These are phyloP conservation scores for Hemerocallis citrina DNA, from an alignment of 106 monocot genomes.

Conservation along the genomic window DNA sequence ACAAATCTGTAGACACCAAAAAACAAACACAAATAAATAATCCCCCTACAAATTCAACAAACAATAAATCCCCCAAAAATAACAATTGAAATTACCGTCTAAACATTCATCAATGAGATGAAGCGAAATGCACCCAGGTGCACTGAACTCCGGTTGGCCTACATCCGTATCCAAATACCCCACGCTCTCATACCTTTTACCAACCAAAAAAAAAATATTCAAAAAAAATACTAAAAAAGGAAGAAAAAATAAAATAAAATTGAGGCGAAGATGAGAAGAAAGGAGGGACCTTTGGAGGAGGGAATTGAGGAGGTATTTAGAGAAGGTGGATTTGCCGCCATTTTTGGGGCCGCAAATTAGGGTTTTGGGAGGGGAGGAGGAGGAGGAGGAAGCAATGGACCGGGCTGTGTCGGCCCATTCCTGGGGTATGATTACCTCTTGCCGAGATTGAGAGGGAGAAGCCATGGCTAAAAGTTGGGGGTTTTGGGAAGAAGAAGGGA, in stretches of 20 bases:
- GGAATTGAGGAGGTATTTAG: constrained; percentile 57
- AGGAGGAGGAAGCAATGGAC: constrained; percentile 8
- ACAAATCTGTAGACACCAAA: too few species aligned
- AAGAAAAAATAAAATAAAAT: neutral
- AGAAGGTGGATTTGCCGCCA: constrained; percentile 87
- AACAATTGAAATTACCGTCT: constrained; percentile 18
- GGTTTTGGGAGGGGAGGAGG: constrained; percentile 25
- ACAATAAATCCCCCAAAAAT: neutral
- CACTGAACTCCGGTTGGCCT: constrained; percentile 73
- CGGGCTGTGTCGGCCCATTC: constrained; percentile 51
- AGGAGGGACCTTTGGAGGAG: constrained; percentile 45
- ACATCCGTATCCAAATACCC: constrained; percentile 83
- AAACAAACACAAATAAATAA: neutral
- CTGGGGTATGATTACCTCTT: constrained; percentile 27
- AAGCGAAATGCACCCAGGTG: constrained; percentile 67
- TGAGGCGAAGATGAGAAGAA: neutral
- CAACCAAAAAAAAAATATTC: neutral
- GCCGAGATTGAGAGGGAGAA: too few species aligned
- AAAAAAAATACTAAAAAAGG: too few species aligned
- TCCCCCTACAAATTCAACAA: neutral
- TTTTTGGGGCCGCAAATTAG: constrained; percentile 78
- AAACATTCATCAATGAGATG: constrained; percentile 45
- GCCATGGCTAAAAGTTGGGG: too few species aligned
- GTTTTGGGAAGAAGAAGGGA: too few species aligned
- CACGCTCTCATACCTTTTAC: constrained; percentile 55